Conservation (phyloP, 169 alveolate genomes). For the Cystoisospora suis region DNA sequence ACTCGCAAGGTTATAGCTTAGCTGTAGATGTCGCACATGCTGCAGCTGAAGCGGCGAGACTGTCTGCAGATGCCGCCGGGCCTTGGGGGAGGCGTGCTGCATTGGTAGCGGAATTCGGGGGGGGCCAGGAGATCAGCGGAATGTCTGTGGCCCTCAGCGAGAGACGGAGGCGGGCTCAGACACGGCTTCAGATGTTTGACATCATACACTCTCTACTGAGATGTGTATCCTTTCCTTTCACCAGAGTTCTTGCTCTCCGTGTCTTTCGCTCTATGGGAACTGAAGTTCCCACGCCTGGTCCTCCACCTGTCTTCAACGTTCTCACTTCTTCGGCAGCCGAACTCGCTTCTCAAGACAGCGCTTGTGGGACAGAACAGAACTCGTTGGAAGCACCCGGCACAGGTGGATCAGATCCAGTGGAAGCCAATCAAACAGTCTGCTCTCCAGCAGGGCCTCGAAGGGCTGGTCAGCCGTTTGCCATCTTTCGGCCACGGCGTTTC, state of each 20-base stretch:
- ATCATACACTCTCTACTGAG: constrained; percentile 42
- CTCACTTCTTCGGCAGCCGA: not conserved
- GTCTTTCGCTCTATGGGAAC: constrained; percentile 59
- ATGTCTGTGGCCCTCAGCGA: constrained; percentile 21
- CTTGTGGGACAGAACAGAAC: too few species aligned
- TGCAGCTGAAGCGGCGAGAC: constrained; percentile 49
- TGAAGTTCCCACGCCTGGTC: constrained; percentile 38
- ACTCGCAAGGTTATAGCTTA: too few species aligned
- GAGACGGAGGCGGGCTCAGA: constrained; percentile 46
- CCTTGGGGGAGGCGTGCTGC: not conserved
- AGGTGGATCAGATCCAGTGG: too few species aligned
- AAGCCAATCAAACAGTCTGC: too few species aligned
- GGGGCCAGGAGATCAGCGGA: constrained; percentile 39
- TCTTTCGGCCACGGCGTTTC: not conserved
- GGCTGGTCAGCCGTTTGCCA: too few species aligned
- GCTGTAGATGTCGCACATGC: constrained; percentile 23
- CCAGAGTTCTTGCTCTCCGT: constrained; percentile 32
- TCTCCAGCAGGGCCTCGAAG: too few species aligned
- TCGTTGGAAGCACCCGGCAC: too few species aligned
- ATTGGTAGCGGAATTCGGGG: not conserved
- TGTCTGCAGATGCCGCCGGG: not conserved
- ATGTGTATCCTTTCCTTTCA: constrained; percentile 35
- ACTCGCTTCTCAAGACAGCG: not conserved
- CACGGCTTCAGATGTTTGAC: constrained; percentile 49
- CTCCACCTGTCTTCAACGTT: constrained; percentile 17